Evolutionary conservation across 768 basidiomycete species (phyloP), one percentile per base, ranked within the genome.

Genomic region (Xerocomellus intermedius): DNA sequence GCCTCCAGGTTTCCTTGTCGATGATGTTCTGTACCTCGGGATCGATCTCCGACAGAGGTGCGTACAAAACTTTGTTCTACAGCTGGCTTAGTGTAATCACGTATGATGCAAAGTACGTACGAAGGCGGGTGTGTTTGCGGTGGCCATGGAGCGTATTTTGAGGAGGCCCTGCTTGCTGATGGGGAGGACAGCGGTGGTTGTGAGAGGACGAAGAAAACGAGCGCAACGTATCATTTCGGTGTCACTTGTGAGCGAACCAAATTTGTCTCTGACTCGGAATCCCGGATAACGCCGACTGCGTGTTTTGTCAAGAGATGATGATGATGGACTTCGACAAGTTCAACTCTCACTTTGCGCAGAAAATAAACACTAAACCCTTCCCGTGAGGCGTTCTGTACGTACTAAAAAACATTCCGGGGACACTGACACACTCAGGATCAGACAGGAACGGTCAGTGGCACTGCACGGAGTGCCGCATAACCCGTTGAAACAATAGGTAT

Each of bases 1-100:
- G 96, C 64, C 96, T 79, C 95, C 94, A 98, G 75, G 92, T 96
- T 80, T 98, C 94, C 79, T 92, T 93, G 79, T 98, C 94, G 77
- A 99, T 91, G 79, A 99, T 92, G 73, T 95, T 93, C 75, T 94
- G 84, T 69, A 99, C 85, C 71, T 90, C 92, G 56, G 96, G 95
- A 76, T 98, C 96, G 69, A 86, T 83, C 80, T 98, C 86, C 12
- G 89, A 80, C 48, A 99, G 81, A 60, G 94, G 84, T 46, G 83
- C 77, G 76, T 98, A 98, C 62, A 99, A 82, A 43, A 83, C 79
- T 74, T 89, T 88, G 87, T 98, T 99, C 96, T 98, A 65, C 12
- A 43, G 30, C 36, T 4, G 48, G 41, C 19, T 63, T 28, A 51
- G 48, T 22, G 45, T 2, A 17, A 16, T 4, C 12, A 13, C 10